Percentiles rank a stretch among this genome's conserved stretches.
These are phyloP conservation scores for Arthroderma sp. DNA, from an alignment of 2,329 filamentous ascomycete genomes.

Conservation along the genomic window DNA sequence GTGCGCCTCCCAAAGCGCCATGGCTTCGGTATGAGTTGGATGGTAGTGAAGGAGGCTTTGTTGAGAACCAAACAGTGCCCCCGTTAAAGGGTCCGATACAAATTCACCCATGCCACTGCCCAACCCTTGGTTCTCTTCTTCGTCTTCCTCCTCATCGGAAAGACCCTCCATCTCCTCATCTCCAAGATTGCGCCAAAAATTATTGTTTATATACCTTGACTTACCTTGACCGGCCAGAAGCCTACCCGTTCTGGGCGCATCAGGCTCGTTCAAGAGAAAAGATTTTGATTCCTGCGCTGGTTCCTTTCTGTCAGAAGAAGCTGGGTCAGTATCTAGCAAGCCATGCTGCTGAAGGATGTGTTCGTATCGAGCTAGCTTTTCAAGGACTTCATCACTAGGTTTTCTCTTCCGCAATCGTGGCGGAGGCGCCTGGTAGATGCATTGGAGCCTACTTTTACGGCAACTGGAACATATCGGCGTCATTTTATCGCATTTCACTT, in stretches of 20 bases:
- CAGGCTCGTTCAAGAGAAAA: too few species aligned
- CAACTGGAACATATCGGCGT: slow-evolving; percentile 8
- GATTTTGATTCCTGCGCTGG: neutral
- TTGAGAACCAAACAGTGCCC: slow-evolving; percentile 8
- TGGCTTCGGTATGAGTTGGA: slow-evolving; percentile 30
- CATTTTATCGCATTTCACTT: slow-evolving; percentile 11
- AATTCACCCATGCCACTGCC: too few species aligned
- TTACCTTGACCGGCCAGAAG: slow-evolving; percentile 17
- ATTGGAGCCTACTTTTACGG: slow-evolving; percentile 8
- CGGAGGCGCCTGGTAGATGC: slow-evolving; percentile 14
- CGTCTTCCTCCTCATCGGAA: slow-evolving; percentile 17
- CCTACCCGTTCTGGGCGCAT: neutral
- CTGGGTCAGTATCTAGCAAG: slow-evolving; percentile 15
- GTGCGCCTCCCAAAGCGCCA: slow-evolving; percentile 62
- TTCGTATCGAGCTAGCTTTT: slow-evolving; percentile 30
- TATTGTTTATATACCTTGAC: slow-evolving; percentile 31
- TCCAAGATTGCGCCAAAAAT: slow-evolving; percentile 16
- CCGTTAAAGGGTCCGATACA: neutral
- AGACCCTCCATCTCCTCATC: slow-evolving; percentile 17
- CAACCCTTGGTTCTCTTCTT: slow-evolving; percentile 2
- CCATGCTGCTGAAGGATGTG: slow-evolving; percentile 24
- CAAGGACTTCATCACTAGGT: slow-evolving; percentile 18
- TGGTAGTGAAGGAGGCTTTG: slow-evolving; percentile 17
- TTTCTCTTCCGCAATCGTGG: slow-evolving; percentile 29
- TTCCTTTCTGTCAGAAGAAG: neutral